Base-by-base conservation (phyloP, 306 rosid species). In the Corylus heterophylla region DNA sequence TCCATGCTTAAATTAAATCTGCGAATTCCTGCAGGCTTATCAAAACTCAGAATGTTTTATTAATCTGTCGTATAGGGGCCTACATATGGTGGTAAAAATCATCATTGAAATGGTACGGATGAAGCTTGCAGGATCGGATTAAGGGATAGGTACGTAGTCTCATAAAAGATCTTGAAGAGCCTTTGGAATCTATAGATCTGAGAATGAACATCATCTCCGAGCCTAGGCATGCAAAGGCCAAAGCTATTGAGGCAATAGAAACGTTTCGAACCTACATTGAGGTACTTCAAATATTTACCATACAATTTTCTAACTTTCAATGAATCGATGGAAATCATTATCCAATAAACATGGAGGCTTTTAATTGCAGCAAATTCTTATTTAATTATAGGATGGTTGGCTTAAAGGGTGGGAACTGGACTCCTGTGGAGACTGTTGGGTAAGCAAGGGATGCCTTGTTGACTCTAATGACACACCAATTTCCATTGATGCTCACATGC, bases 351-450 rank as follows among this genome's bases (percentile, higher is more conserved):
- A 66, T 3, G 8, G 8, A 11, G 47, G 1, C 18, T 71, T 71
- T n/a, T 49, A 55, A 66, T 48, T 29, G 8, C 18, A 22, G 4
- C 42, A 25, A 29, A n/a, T 54, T 55, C 45, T 11, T 5, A 49
- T 4, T 74, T 67, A 4, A 61, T 31, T 81, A 31, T 73, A 90
- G 98, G 92, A 91, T 78, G 97, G 98, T 54, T 66, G 85, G 78
- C 78, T 92, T 56, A 87, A 86, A 85, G 98, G 97, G 77, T 94
- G 97, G 98, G 97, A 92, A 39, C 79, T 94, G 75, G 97, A 92
- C 54, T 82, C 90, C 20, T 94, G 98, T 79, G 95, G 97, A 79
- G 89, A 91, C 80, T 94, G 98, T 81, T 94, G 98, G 98, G 98
- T 94, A 61, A 91, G 97, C 39, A 97, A 92, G 75, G 97, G 94